Evolutionary conservation across 2,329 filamentous ascomycete species (phyloP), one percentile per base, ranked within the genome.

Genomic region (Thielaviopsis musarum): DNA sequence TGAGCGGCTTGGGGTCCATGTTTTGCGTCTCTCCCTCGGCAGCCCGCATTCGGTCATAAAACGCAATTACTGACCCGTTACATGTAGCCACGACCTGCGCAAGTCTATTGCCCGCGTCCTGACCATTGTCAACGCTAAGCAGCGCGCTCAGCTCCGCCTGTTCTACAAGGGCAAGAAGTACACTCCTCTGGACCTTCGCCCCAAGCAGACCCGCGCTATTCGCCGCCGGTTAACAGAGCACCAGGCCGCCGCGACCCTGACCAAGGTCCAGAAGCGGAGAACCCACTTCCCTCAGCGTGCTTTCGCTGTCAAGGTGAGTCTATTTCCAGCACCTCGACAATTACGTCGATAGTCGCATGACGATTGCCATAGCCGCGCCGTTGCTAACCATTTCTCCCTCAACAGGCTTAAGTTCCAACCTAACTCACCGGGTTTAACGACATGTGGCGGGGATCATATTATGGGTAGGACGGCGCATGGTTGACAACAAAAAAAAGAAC

Each of bases 101-200:
- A 98, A 98, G 84, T 95, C 91, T 67, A 96, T 98, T 77, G 94
- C 93, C 73, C 91, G 91, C 73, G 88, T 96, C 77, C 85, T 98
- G 71, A 98, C 93, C 76, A 83, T 98, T 80, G 95, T 98, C 85
- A 98, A 97, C 84, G 87, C 90, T 78, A 97, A 95, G 84, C 93
- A 98, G 82, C 87, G 94, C 75, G 82, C 89, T 68, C 91, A 97
- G 80, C 89, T 98, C 71, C 90, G 91, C 70, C 82, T 97, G 68
- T 97, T 97, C 87, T 98, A 98, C 85, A 94, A 95, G 84, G 87
- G 87, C 85, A 97, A 97, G 88, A 97, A 96, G 83, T 96, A 96
- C 84, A 79, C 90, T 66, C 93, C 93, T 66, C 89, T 98, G 74
- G 94, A 98, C 77, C 91, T 98, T 80, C 88, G 93, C 77, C 77